Conservation (phyloP, 768 basidiomycete species). For the Lentinula raphanica region DNA sequence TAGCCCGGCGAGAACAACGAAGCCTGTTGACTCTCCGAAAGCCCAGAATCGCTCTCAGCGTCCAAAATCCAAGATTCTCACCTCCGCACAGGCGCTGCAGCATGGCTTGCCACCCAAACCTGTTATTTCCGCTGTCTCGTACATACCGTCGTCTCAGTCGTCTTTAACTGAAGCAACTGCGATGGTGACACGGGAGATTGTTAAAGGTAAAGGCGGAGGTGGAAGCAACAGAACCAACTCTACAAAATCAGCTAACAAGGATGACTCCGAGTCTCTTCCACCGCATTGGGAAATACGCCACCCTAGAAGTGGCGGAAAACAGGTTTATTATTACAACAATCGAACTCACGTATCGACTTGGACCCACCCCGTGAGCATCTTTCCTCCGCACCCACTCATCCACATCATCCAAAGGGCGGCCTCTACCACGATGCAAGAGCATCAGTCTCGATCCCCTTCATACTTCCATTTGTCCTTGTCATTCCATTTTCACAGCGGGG, state of each 20-base stretch:
- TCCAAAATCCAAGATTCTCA: slow-evolving; percentile 20
- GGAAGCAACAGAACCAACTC: slow-evolving; percentile 27
- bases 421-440: background rate
- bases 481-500: slow-evolving; percentile 2
- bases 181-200: slow-evolving; percentile 26
- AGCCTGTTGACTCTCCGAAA: slow-evolving; percentile 8
- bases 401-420: background rate
- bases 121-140: slow-evolving; percentile 28
- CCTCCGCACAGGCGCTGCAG: slow-evolving; percentile 20
- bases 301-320: slow-evolving; percentile 27
- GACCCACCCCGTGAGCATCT: slow-evolving; percentile 26
- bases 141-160: slow-evolving; percentile 32
- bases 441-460: background rate
- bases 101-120: slow-evolving; percentile 44
- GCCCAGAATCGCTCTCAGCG: slow-evolving; percentile 7
- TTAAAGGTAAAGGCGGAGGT: slow-evolving; percentile 16
- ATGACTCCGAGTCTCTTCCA: slow-evolving; percentile 23
- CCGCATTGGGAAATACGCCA: slow-evolving; percentile 41
- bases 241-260: slow-evolving; percentile 19
- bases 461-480: background rate
- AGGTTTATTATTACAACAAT: slow-evolving; percentile 39
- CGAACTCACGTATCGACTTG: slow-evolving; percentile 41
- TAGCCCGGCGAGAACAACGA: background rate
- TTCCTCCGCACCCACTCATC: background rate
- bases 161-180: slow-evolving; percentile 36